Conservation (phyloP, 75 land plant species). For the Sequoia sempervirens region DNA sequence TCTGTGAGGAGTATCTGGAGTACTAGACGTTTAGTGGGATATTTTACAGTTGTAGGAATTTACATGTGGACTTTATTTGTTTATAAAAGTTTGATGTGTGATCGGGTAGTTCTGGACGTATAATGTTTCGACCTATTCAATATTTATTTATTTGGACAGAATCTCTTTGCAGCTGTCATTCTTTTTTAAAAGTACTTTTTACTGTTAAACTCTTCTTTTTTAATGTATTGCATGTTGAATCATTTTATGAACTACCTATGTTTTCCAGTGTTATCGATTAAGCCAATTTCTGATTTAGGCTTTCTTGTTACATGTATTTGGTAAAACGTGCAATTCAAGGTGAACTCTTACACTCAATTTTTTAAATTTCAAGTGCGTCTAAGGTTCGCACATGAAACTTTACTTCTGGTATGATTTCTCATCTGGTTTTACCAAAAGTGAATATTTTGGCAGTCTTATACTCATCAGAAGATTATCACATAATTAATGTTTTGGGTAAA, state of each 20-base stretch:
- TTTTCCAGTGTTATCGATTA: neutral
- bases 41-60: neutral
- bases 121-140: neutral
- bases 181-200: neutral
- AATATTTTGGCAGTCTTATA: neutral
- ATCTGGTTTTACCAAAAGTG: too few species aligned
- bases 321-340: neutral
- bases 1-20: neutral
- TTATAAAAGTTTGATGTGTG: too few species aligned
- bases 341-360: neutral
- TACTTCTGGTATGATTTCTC: too few species aligned
- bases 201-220: neutral
- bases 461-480: too few species aligned
- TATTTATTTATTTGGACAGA: too few species aligned
- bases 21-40: neutral
- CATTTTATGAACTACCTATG: neutral
- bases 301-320: neutral
- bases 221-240: neutral
- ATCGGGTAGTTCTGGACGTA: neutral
- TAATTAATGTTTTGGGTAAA: too few species aligned
- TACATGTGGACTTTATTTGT: neutral
- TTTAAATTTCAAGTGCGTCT: neutral
- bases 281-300: neutral
- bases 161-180: neutral
- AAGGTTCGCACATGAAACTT: neutral